Conservation (phyloP, 1,284 basidiomycete genomes). For the Pseudozyma sp. region DNA sequence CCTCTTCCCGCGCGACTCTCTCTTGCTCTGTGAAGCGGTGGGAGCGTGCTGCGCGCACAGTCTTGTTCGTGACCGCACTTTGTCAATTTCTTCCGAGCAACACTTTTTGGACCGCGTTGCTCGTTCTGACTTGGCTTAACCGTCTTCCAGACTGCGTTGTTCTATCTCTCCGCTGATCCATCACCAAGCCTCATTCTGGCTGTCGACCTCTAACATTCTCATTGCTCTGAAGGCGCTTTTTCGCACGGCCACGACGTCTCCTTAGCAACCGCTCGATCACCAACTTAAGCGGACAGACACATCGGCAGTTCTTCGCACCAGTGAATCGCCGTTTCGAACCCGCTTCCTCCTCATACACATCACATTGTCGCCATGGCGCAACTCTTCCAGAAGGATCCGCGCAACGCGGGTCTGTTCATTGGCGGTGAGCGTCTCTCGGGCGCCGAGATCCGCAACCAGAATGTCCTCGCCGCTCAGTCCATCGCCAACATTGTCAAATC, state of each 20-base stretch:
- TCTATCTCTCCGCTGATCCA: background rate
- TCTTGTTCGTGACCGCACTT: background rate
- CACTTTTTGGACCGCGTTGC: conserved; percentile 17
- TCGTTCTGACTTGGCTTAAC: conserved; percentile 5
- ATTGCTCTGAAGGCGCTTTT: too few species aligned
- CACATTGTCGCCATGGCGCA: conserved; percentile 58
- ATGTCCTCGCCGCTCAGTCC: conserved; percentile 90
- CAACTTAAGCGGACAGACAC: background rate
- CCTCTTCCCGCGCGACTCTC: background rate
- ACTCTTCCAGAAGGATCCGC: conserved; percentile 67
- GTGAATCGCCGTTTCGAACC: background rate
- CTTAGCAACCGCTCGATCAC: too few species aligned
- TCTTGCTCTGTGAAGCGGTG: too few species aligned
- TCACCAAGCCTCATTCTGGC: background rate
- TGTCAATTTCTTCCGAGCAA: conserved; percentile 27
- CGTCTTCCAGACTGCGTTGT: conserved; percentile 5
- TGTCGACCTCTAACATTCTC: too few species aligned
- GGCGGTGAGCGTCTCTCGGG: conserved; percentile 93
- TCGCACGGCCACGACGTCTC: too few species aligned
- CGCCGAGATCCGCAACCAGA: conserved; percentile 93
- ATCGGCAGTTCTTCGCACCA: background rate
- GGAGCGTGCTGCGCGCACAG: background rate
- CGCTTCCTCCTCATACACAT: background rate
- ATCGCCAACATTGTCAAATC: conserved; percentile 99
- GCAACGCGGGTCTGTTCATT: conserved; percentile 75